phyloP scores from a whole-genome alignment of 2,329 filamentous ascomycete genomes.

The Pseudopithomyces maydicus region DNA sequence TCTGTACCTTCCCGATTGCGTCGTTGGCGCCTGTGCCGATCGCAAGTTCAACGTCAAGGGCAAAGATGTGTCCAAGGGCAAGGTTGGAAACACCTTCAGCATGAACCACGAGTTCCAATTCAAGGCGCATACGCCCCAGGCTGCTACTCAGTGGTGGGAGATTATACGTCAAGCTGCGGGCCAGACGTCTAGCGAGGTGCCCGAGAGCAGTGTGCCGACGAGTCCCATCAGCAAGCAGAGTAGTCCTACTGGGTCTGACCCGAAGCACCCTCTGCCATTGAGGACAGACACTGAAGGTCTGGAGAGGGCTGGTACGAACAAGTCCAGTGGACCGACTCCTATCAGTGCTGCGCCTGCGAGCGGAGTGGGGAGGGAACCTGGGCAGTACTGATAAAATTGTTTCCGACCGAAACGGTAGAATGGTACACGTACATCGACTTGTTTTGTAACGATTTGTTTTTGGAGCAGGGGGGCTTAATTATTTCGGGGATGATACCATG shows the following conservation, averaged over 20 bases:
- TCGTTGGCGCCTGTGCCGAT: conserved; percentile 72
- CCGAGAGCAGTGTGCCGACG: conserved; percentile 40
- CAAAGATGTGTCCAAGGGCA: conserved; percentile 81
- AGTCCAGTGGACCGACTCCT: conserved; percentile 8
- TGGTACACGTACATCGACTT: not conserved
- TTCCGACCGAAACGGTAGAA: too few relatives aligned
- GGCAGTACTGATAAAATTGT: conserved; percentile 31
- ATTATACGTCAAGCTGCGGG: conserved; percentile 69
- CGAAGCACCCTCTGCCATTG: conserved; percentile 32
- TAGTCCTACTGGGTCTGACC: conserved; percentile 14
- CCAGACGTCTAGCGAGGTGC: conserved; percentile 48
- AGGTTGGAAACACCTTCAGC: conserved; percentile 78
- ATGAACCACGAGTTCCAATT: conserved; percentile 81
- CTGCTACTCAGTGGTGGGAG: conserved; percentile 85
- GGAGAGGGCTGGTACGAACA: conserved; percentile 19
- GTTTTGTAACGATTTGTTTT: not conserved
- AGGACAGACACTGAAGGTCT: conserved; percentile 43
- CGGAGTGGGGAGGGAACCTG: conserved; percentile 36
- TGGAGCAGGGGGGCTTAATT: not conserved
- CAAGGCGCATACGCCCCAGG: conserved; percentile 80
- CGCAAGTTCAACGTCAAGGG: conserved; percentile 94
- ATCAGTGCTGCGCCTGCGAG: conserved; percentile 22
- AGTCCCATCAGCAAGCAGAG: conserved; percentile 37
- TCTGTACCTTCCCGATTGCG: conserved; percentile 89
- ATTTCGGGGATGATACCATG: conserved; percentile 2